Conservation (phyloP, 1,139 yeast species). For the Hanseniaspora uvarum region DNA sequence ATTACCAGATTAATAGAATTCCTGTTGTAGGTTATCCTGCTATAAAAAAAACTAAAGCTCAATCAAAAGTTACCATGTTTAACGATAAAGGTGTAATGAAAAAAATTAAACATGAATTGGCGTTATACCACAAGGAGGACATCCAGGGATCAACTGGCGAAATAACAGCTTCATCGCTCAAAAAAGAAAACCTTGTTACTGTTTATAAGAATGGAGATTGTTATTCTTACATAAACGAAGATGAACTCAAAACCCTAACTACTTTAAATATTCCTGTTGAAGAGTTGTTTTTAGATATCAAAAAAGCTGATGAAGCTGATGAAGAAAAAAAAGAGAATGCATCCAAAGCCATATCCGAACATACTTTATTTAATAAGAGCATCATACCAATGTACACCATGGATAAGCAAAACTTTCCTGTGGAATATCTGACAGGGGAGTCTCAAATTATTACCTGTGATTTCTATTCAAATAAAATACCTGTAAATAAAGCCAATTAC, state of each 20-base stretch:
- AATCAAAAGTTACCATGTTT: not conserved
- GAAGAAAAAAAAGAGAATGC: not conserved
- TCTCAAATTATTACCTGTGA: conserved; percentile 12
- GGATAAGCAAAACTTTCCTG: not conserved
- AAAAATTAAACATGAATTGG: not conserved
- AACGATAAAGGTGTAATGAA: not conserved
- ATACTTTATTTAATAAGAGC: not conserved
- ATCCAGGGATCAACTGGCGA: no score
- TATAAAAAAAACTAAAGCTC: not conserved
- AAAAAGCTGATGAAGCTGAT: not conserved
- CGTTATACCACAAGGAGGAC: not conserved
- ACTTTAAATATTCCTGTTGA: conserved; percentile 5
- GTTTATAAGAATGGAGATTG: conserved; percentile 12
- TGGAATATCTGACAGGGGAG: conserved; percentile 8
- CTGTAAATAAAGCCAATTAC: conserved; percentile 11
- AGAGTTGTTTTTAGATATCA: not conserved
- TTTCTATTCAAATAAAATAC: conserved; percentile 3
- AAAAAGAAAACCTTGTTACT: not conserved
- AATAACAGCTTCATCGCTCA: not conserved
- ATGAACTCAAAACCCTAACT: not conserved
- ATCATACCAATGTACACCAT: conserved; percentile 13
- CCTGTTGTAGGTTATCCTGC: conserved; percentile 15
- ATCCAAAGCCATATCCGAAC: not conserved
- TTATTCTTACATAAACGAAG: not conserved
- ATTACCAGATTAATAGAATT: conserved; percentile 1